Conservation (phyloP, 1,284 basidiomycete genomes). For the Phylloporus sp. region DNA sequence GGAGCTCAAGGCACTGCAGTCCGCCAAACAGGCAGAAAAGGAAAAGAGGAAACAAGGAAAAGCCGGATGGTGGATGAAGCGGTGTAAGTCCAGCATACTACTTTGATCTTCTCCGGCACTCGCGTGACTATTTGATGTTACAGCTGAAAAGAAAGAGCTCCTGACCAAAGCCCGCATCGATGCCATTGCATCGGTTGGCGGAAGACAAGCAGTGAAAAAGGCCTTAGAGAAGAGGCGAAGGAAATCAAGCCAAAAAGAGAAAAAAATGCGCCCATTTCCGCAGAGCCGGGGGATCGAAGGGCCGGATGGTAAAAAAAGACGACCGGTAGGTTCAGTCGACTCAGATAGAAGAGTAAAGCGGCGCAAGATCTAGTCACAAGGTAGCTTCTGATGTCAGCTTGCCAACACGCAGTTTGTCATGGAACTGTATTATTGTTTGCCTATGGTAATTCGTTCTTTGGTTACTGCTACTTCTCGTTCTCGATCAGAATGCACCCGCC, state of each 20-base stretch:
- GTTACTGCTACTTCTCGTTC: constrained; percentile 34
- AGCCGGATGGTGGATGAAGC: constrained; percentile 87
- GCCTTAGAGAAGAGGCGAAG: constrained; percentile 89
- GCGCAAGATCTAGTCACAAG: constrained; percentile 22
- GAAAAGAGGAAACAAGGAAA: constrained; percentile 81
- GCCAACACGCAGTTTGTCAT: background rate
- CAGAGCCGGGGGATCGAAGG: constrained; percentile 25
- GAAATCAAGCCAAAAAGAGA: constrained; percentile 90
- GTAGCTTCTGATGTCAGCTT: background rate
- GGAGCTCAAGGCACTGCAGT: constrained; percentile 67
- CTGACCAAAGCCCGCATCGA: constrained; percentile 78
- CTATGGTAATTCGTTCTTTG: constrained; percentile 36
- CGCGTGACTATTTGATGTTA: constrained; percentile 6
- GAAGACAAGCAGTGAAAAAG: constrained; percentile 82
- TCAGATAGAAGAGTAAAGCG: constrained; percentile 22
- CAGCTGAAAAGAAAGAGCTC: constrained; percentile 80
- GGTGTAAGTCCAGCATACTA: constrained; percentile 52
- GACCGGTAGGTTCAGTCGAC: constrained; percentile 16
- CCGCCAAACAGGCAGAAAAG: constrained; percentile 69
- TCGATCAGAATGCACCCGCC: constrained; percentile 29
- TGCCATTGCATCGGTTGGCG: constrained; percentile 73
- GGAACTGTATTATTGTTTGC: constrained; percentile 32
- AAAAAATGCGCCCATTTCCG: constrained; percentile 76
- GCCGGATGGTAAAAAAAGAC: constrained; percentile 20
- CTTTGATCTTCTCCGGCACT: constrained; percentile 1